Percentiles rank a stretch among this genome's conserved stretches.
These are phyloP conservation scores for Lachnellula subtilissima DNA, from an alignment of 2,329 filamentous ascomycete species.

Conservation along the genomic window DNA sequence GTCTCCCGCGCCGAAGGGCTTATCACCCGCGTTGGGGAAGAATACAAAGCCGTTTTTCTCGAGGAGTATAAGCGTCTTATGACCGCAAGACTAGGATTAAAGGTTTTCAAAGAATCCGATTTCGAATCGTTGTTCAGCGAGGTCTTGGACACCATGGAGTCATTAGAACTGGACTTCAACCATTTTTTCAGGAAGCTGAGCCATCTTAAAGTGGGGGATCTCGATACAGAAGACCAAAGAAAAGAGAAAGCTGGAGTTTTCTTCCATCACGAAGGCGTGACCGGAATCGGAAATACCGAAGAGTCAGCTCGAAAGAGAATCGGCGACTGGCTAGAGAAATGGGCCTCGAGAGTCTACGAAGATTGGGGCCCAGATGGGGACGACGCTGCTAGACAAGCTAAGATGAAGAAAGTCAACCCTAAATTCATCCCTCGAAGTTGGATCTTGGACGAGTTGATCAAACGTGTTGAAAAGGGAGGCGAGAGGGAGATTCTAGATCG, in stretches of 20 bases:
- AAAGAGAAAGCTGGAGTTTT: conserved; percentile 65
- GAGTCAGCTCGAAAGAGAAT: conserved; percentile 62
- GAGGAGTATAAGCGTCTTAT: conserved; percentile 87
- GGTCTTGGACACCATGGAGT: conserved; percentile 74
- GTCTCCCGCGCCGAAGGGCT: conserved; percentile 76
- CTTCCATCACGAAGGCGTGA: conserved; percentile 71
- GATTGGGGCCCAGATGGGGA: conserved; percentile 62
- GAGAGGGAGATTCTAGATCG: conserved; percentile 74
- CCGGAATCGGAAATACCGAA: conserved; percentile 52
- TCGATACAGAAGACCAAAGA: conserved; percentile 61
- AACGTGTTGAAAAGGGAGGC: conserved; percentile 75
- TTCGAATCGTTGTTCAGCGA: conserved; percentile 80
- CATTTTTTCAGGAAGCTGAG: conserved; percentile 85
- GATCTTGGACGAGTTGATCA: conserved; percentile 91
- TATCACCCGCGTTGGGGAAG: conserved; percentile 75
- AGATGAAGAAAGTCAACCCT: conserved; percentile 86
- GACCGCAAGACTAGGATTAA: conserved; percentile 72
- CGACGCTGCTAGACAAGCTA: conserved; percentile 59
- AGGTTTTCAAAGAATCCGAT: conserved; percentile 62
- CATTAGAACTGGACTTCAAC: conserved; percentile 84
- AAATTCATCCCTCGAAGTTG: conserved; percentile 88
- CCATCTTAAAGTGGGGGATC: conserved; percentile 52
- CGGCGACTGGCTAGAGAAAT: conserved; percentile 75
- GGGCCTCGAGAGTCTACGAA: conserved; percentile 65
- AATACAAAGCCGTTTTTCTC: conserved; percentile 83